Evolutionary conservation across 805 yeast genomes (phyloP).

Genomic region (Metschnikowia cubensis): DNA sequence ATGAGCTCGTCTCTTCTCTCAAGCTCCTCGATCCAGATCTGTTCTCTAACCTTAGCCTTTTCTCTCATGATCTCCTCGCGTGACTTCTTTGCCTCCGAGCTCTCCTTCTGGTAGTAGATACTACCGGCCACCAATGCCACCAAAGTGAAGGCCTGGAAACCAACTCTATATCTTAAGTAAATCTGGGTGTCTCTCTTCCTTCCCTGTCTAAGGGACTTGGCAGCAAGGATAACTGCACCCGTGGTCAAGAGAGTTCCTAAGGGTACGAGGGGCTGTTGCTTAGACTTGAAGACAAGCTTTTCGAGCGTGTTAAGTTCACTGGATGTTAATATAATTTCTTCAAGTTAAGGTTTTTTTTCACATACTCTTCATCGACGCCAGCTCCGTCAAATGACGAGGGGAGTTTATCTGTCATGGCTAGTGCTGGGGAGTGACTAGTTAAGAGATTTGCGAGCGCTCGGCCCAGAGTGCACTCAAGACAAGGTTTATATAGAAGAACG

Average conservation of each 20-base stretch:
- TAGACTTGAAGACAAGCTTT: slow-evolving; percentile 58
- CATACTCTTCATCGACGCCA: slow-evolving; percentile 44
- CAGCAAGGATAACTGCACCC: slow-evolving; percentile 77
- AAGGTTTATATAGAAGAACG: not conserved
- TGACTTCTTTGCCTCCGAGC: slow-evolving; percentile 32
- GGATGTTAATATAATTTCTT: slow-evolving; percentile 13
- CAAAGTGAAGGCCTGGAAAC: slow-evolving; percentile 76
- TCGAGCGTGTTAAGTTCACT: slow-evolving; percentile 46
- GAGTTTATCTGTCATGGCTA: slow-evolving; percentile 14
- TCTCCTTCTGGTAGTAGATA: slow-evolving; percentile 53
- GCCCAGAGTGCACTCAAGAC: not conserved
- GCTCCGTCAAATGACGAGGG: slow-evolving; percentile 50
- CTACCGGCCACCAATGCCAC: slow-evolving; percentile 83
- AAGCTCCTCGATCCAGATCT: slow-evolving; percentile 82
- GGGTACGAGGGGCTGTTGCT: slow-evolving; percentile 88
- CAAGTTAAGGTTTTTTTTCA: slow-evolving; percentile 10
- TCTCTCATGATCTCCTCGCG: slow-evolving; percentile 65
- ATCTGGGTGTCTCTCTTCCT: slow-evolving; percentile 72
- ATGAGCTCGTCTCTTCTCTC: slow-evolving; percentile 80
- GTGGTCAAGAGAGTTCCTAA: slow-evolving; percentile 74
- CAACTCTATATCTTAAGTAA: slow-evolving; percentile 89
- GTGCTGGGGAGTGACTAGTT: not conserved
- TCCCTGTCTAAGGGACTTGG: slow-evolving; percentile 68
- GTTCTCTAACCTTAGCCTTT: slow-evolving; percentile 82
- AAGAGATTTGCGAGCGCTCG: slow-evolving; percentile 2